Percentiles rank a stretch among this genome's conserved stretches.
These are phyloP conservation scores for Solanum peruvianum DNA, from an alignment of 257 asterid genomes.

Conservation along the genomic window DNA sequence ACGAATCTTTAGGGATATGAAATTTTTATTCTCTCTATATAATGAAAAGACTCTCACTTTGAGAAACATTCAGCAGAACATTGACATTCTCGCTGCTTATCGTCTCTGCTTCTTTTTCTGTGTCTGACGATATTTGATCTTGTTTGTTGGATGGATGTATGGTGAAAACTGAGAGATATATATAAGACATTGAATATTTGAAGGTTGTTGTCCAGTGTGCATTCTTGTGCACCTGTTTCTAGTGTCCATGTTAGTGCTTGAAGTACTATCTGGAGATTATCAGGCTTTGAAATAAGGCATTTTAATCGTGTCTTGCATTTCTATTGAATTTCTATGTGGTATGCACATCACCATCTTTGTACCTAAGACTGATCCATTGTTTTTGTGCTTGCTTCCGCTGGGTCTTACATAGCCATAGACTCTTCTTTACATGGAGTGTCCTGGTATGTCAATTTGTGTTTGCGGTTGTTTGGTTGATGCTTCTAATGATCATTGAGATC, in stretches of 20 bases:
- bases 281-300: background rate
- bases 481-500: background rate
- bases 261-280: background rate
- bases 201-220: background rate
- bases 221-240: background rate
- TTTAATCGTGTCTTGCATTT: background rate
- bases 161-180: background rate
- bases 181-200: background rate
- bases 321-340: too few relatives aligned
- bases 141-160: background rate
- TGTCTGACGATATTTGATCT: background rate
- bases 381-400: background rate
- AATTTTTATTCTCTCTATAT: too few relatives aligned
- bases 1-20: too few relatives aligned
- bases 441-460: background rate
- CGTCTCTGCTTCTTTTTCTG: background rate
- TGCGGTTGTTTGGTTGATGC: background rate
- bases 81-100: background rate
- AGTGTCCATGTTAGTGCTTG: background rate
- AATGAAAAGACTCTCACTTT: too few relatives aligned
- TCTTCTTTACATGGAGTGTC: background rate
- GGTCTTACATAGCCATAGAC: background rate
- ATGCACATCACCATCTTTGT: background rate
- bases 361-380: background rate
- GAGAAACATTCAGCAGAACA: too few relatives aligned